phyloP scores from a whole-genome alignment of 2,329 filamentous ascomycete genomes.

The Clonostachys rosea region DNA sequence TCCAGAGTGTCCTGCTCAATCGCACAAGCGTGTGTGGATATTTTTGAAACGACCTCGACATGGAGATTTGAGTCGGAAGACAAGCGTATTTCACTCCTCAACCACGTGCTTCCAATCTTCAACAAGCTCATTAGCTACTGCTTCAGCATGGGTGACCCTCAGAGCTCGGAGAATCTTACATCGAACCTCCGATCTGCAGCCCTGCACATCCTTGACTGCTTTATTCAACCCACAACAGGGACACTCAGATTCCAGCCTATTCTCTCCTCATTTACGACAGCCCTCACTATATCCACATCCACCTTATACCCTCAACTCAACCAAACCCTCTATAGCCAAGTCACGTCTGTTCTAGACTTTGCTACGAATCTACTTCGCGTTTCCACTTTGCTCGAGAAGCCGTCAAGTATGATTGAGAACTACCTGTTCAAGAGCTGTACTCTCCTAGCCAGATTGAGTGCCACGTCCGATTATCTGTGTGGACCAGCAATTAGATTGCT shows the following conservation, averaged over 20 bases:
- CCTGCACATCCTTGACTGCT: slow-evolving; percentile 70
- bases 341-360: slow-evolving; percentile 60
- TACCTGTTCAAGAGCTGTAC: slow-evolving; percentile 80
- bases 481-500: slow-evolving; percentile 64
- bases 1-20: slow-evolving; percentile 68
- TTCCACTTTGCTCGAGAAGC: slow-evolving; percentile 57
- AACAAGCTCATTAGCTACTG: slow-evolving; percentile 67
- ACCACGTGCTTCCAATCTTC: slow-evolving; percentile 64
- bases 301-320: slow-evolving; percentile 54
- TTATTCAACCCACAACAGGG: slow-evolving; percentile 65
- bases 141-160: slow-evolving; percentile 67
- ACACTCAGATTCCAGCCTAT: slow-evolving; percentile 75
- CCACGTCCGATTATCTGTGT: slow-evolving; percentile 61
- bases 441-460: slow-evolving; percentile 72
- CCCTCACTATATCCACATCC: slow-evolving; percentile 37
- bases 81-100: slow-evolving; percentile 66
- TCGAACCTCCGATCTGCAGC: slow-evolving; percentile 68
- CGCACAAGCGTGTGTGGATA: slow-evolving; percentile 71
- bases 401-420: slow-evolving; percentile 64
- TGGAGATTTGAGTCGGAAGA: slow-evolving; percentile 75
- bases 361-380: slow-evolving; percentile 67
- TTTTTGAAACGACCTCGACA: slow-evolving; percentile 78
- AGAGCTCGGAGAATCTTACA: slow-evolving; percentile 39
- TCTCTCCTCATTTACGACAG: slow-evolving; percentile 58
- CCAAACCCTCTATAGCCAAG: slow-evolving; percentile 49